A percentile compares a stretch with the other conserved stretches of the same genome.
phyloP scores from a whole-genome alignment of 2,329 filamentous ascomycete species.

The Exophiala bonariae region DNA sequence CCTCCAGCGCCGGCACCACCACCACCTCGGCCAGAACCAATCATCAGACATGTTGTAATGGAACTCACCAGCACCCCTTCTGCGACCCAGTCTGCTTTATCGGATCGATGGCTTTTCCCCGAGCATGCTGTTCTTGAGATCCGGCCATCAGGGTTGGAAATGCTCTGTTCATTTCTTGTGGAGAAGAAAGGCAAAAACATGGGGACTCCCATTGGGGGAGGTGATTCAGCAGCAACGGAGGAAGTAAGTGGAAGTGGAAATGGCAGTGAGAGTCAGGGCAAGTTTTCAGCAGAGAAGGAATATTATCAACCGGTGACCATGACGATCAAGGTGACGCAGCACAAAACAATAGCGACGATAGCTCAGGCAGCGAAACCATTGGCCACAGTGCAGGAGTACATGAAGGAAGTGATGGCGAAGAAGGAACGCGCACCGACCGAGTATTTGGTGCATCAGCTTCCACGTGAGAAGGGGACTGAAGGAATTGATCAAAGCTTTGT shows the following conservation, averaged over 20 bases:
- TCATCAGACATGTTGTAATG: constrained; percentile 49
- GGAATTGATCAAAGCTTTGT: constrained; percentile 20
- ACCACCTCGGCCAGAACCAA: constrained; percentile 36
- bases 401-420: constrained; percentile 59
- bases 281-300: constrained; percentile 34
- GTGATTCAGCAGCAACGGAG: constrained; percentile 6
- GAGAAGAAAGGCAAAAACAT: constrained; percentile 38
- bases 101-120: constrained; percentile 51
- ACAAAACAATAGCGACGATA: constrained; percentile 55
- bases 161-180: constrained; percentile 49
- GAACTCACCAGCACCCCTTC: constrained; percentile 42
- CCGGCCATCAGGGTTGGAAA: constrained; percentile 35
- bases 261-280: not conserved
- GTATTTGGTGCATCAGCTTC: constrained; percentile 57
- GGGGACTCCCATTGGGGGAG: constrained; percentile 5
- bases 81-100: constrained; percentile 41
- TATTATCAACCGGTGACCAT: constrained; percentile 58
- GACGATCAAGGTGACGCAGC: constrained; percentile 53
- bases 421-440: constrained; percentile 56
- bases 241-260: constrained; percentile 35
- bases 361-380: constrained; percentile 56
- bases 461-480: constrained; percentile 36
- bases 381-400: constrained; percentile 54
- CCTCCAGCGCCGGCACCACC: constrained; percentile 22
- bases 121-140: constrained; percentile 49